phyloP scores from a whole-genome alignment of 176 grass and related monocot species.

The Triticum monococcum region DNA sequence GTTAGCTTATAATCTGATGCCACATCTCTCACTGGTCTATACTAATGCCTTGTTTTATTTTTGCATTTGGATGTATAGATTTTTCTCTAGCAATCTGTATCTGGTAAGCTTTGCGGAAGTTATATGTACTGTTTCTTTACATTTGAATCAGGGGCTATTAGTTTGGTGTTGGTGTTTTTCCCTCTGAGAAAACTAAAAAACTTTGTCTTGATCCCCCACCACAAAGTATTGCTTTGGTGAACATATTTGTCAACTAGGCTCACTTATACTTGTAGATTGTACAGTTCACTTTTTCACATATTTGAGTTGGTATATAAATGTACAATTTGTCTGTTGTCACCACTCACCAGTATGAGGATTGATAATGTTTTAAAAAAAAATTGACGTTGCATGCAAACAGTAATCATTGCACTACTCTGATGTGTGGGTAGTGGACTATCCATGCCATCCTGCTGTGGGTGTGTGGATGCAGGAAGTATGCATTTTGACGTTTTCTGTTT shows the following conservation, averaged over 20 bases:
- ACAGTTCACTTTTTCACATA: too few species aligned
- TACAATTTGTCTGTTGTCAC: too few species aligned
- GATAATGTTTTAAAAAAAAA: background rate
- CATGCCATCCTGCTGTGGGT: background rate
- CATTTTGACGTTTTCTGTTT: slow-evolving; percentile 31
- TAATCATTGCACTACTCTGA: slow-evolving; percentile 9
- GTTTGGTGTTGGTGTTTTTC: slow-evolving; percentile 9
- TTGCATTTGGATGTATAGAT: background rate
- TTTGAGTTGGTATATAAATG: too few species aligned
- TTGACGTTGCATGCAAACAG: background rate
- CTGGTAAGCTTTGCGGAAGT: background rate
- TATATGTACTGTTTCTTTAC: background rate
- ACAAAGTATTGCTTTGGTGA: slow-evolving; percentile 10
- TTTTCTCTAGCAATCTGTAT: background rate
- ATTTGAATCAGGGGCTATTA: background rate
- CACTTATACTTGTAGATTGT: too few species aligned
- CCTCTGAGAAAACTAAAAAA: background rate
- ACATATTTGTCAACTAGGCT: background rate
- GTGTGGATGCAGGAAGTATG: slow-evolving; percentile 3
- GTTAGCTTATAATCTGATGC: slow-evolving; percentile 11
- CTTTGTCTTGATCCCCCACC: background rate
- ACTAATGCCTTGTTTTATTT: slow-evolving; percentile 24
- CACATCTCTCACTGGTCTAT: background rate
- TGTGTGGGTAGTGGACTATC: background rate
- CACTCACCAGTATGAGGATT: background rate